Conservation (phyloP, 768 basidiomycete genomes). For the Aureoboletus auriporus region DNA sequence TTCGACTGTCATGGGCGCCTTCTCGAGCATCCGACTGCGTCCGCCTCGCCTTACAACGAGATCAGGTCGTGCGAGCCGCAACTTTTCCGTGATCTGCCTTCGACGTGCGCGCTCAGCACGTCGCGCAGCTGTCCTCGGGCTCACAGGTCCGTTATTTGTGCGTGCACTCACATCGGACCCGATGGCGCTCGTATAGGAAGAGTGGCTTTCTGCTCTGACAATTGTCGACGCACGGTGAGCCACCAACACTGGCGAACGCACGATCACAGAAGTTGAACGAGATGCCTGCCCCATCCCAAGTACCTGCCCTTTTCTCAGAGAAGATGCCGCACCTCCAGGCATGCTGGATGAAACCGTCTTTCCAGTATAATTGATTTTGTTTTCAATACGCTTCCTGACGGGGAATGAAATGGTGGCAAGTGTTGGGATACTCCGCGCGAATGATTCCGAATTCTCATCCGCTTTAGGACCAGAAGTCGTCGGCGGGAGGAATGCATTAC, state of each 20-base stretch:
- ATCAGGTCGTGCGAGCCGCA: conserved; percentile 43
- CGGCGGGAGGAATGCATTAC: neutral
- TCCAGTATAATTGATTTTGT: neutral
- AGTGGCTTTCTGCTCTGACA: neutral
- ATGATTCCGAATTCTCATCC: neutral
- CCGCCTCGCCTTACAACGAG: conserved; percentile 29
- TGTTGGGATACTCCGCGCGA: neutral
- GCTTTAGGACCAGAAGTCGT: neutral
- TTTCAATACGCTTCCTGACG: conserved; percentile 11
- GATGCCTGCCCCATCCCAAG: neutral
- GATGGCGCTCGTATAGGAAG: neutral
- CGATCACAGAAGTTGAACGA: conserved; percentile 5
- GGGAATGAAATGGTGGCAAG: conserved; percentile 18
- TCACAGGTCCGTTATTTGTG: neutral
- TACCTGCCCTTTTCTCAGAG: no score
- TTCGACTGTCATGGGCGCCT: neutral
- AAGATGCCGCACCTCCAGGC: neutral
- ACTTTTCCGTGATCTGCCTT: conserved; percentile 33
- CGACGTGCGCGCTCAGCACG: conserved; percentile 18
- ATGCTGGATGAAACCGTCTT: conserved; percentile 2
- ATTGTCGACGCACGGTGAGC: neutral
- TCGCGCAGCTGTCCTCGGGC: conserved; percentile 18
- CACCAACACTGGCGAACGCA: neutral
- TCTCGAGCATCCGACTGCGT: conserved; percentile 1
- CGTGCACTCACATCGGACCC: neutral